Base-by-base conservation (phyloP, 805 yeast genomes). In the Scheffersomyces spartinae region DNA sequence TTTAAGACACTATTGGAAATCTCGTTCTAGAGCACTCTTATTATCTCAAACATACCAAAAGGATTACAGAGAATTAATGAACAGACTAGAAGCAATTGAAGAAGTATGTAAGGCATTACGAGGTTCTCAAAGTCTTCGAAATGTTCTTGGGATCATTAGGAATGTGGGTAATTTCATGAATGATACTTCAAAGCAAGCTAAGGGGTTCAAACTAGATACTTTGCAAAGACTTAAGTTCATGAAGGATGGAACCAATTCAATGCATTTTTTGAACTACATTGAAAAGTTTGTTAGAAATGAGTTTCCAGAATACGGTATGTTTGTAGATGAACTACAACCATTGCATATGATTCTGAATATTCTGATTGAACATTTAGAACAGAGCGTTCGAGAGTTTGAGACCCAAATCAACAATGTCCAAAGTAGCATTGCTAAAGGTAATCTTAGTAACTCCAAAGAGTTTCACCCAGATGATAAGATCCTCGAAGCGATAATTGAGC, bases 91-190 rank as follows among this genome's bases (percentile, higher is more conserved):
- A 31, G 43, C 64, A 23, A 55, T 91, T 17, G 96, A 86, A 39
- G 64, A 61, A 13, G 95, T 95, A 0, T 72, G 76, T 21, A 68
- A 67, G 20, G 63, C 74, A 21, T 62, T 88, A 19, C 68, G 69
- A 33, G 60, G 65, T 14, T 82, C 95, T 1, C 68, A 67, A 10
- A 71, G 73, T 26, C 62, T 93, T 43, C 69, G 74, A 33, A 68
- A 71, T 28, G 74, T 91, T 9, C 68, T 93, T 42, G 85, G 82
- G 29, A 72, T 91, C 24, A 88, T 91, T 33, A 60, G 86, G 35
- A 76, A 86, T 4, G 91, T 91, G 26, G 99, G 98, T 31, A 91
- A 91, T 49, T 88, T 76, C 48, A 91, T 91, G 98, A 91, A 93
- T 47, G 95, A 85, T 42, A 61, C 73, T n/a, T 64, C 83, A 2